A percentile compares a stretch with the other conserved stretches of the same genome.
Evolutionary conservation across 2,329 filamentous ascomycete genomes (phyloP).

Genomic region (Mycosphaerella arachidis): DNA sequence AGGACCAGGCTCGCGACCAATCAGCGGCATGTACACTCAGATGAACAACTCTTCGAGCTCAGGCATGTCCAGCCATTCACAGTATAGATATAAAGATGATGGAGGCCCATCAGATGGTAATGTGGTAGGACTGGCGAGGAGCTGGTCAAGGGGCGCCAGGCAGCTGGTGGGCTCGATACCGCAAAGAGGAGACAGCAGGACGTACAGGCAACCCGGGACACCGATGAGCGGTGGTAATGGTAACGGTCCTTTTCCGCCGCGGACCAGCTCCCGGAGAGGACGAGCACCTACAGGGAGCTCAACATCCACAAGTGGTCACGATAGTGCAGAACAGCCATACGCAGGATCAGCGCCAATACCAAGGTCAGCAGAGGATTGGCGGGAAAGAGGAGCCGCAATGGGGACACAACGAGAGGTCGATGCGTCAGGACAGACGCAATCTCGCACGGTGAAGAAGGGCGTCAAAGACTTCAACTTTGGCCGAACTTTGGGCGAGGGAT

Average conservation of each 20-base stretch:
- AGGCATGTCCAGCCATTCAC: slow-evolving; percentile 33
- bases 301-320: slow-evolving; percentile 20
- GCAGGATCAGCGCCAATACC: slow-evolving; percentile 48
- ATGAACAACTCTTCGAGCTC: slow-evolving; percentile 46
- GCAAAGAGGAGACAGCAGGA: slow-evolving; percentile 63
- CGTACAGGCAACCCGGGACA: slow-evolving; percentile 57
- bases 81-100: slow-evolving; percentile 48
- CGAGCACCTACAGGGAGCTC: slow-evolving; percentile 24
- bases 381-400: slow-evolving; percentile 87
- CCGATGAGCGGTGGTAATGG: slow-evolving; percentile 56
- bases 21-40: slow-evolving; percentile 48
- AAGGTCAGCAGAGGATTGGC: slow-evolving; percentile 82
- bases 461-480: slow-evolving; percentile 96
- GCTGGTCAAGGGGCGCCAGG: slow-evolving; percentile 59
- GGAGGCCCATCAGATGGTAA: slow-evolving; percentile 29
- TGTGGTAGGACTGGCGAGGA: slow-evolving; percentile 52
- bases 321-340: slow-evolving; percentile 22
- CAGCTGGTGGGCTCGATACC: slow-evolving; percentile 58
- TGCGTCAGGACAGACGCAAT: slow-evolving; percentile 67
- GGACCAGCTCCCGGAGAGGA: slow-evolving; percentile 68
- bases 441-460: slow-evolving; percentile 88
- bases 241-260: slow-evolving; percentile 58
- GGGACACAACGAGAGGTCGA: slow-evolving; percentile 79
- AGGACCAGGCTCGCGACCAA: slow-evolving; percentile 32
- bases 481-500: slow-evolving; percentile 85